Percentiles rank a stretch among this genome's conserved stretches.
These are phyloP conservation scores for Eremochloa ophiuroides DNA, from an alignment of 176 grass and related monocot genomes.

Conservation along the genomic window DNA sequence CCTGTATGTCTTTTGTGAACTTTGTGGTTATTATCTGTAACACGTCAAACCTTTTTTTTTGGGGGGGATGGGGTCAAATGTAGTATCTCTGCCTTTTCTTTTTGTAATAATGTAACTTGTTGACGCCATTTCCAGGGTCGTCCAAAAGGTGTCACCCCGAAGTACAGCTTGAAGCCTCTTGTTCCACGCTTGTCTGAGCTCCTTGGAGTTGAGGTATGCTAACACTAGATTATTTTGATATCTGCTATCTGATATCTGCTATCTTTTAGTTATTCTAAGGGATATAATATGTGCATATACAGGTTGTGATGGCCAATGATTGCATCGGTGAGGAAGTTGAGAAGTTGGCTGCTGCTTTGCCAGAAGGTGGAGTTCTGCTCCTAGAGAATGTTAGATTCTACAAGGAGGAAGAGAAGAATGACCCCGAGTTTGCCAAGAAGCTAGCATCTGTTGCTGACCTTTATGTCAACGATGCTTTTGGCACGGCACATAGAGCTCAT, in stretches of 20 bases:
- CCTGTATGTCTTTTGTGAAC: not conserved
- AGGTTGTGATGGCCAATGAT: slow-evolving; percentile 93
- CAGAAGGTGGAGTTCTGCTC: slow-evolving; percentile 84
- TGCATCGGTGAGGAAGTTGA: slow-evolving; percentile 91
- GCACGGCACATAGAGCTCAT: slow-evolving; percentile 87
- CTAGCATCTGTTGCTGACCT: slow-evolving; percentile 87
- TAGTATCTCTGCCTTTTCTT: not conserved
- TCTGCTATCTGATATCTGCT: not conserved
- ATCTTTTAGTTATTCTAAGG: not conserved
- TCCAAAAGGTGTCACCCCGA: slow-evolving; percentile 91
- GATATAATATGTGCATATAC: not conserved
- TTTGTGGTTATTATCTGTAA: not conserved
- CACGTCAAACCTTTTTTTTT: not conserved
- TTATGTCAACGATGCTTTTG: slow-evolving; percentile 95
- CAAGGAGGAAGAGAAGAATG: slow-evolving; percentile 98
- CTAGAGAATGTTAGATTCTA: slow-evolving; percentile 96
- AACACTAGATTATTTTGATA: not conserved
- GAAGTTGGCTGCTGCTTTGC: slow-evolving; percentile 61
- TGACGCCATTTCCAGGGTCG: slow-evolving; percentile 54
- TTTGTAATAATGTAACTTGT: slow-evolving; percentile 9
- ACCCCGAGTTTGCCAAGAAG: slow-evolving; percentile 92
- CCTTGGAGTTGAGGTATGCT: slow-evolving; percentile 73
- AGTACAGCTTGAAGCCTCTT: slow-evolving; percentile 97
- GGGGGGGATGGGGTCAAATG: not conserved
- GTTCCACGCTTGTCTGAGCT: slow-evolving; percentile 90